Evolutionary conservation across 208 protist genomes (phyloP).

Genomic region (Paratrypanosoma confusum): DNA sequence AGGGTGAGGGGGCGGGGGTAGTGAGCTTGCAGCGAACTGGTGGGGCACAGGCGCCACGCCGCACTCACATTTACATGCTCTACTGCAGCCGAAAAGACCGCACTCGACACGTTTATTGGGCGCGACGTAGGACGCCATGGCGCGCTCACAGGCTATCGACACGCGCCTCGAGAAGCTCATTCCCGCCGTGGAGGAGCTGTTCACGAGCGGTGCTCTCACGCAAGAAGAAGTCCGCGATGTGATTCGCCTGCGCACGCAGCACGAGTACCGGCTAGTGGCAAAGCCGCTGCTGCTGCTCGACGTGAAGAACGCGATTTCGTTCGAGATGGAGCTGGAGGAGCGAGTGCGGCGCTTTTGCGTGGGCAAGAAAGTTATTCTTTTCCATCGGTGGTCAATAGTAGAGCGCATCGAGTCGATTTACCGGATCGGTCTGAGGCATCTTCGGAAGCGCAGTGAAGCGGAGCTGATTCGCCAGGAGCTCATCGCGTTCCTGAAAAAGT

Average conservation of each 20-base stretch:
- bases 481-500: constrained; percentile 50
- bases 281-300: constrained; percentile 79
- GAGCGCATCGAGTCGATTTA: constrained; percentile 79
- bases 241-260: constrained; percentile 59
- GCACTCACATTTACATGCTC: background rate
- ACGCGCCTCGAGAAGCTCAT: constrained; percentile 80
- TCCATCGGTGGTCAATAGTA: constrained; percentile 69
- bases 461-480: constrained; percentile 48
- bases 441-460: constrained; percentile 35
- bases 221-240: constrained; percentile 53
- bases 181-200: constrained; percentile 79
- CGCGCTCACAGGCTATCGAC: constrained; percentile 75
- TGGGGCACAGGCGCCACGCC: background rate
- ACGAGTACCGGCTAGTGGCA: constrained; percentile 80
- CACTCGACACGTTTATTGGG: background rate
- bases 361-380: constrained; percentile 50
- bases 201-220: constrained; percentile 67
- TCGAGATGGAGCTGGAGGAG: constrained; percentile 68
- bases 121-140: constrained; percentile 25
- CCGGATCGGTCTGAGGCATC: constrained; percentile 64
- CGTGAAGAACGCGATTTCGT: constrained; percentile 57
- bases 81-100: background rate
- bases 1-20: too few relatives aligned
- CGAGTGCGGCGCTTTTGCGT: constrained; percentile 48
- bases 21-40: too few relatives aligned